Conservation (phyloP, 2,329 filamentous ascomycete species). For the Peltaster fructicola region DNA sequence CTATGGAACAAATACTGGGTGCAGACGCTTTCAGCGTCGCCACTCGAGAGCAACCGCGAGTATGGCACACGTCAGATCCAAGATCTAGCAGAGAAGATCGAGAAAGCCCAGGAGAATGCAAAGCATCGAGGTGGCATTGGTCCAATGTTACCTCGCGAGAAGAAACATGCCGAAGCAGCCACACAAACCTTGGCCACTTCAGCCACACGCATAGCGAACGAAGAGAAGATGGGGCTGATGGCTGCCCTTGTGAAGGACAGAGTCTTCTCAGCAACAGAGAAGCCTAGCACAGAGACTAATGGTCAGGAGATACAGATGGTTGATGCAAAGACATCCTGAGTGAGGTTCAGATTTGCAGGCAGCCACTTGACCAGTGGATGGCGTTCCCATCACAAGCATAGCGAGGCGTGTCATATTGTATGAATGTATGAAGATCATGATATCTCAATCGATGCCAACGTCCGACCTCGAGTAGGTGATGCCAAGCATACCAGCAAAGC, state of each 20-base stretch:
- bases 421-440: too few relatives aligned
- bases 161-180: constrained; percentile 26
- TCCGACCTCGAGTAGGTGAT: too few relatives aligned
- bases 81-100: constrained; percentile 71
- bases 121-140: constrained; percentile 11
- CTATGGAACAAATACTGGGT: constrained; percentile 99
- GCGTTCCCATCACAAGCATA: too few relatives aligned
- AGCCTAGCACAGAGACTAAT: constrained; percentile 7
- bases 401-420: too few relatives aligned
- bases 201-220: constrained; percentile 42
- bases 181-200: constrained; percentile 44
- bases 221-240: constrained; percentile 45
- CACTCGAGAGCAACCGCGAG: constrained; percentile 79
- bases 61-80: constrained; percentile 84
- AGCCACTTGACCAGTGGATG: too few relatives aligned
- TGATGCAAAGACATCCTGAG: constrained; percentile 9
- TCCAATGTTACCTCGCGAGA: constrained; percentile 11
- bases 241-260: constrained; percentile 45
- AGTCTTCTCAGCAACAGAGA: constrained; percentile 29
- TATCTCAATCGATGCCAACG: too few relatives aligned
- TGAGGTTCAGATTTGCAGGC: too few relatives aligned
- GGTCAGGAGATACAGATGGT: constrained; percentile 16
- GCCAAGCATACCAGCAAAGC: too few relatives aligned
- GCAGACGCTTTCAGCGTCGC: constrained; percentile 79
- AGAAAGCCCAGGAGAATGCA: constrained; percentile 21